Conservation (phyloP, 2,329 filamentous ascomycete genomes). For the Amauroascus niger region DNA sequence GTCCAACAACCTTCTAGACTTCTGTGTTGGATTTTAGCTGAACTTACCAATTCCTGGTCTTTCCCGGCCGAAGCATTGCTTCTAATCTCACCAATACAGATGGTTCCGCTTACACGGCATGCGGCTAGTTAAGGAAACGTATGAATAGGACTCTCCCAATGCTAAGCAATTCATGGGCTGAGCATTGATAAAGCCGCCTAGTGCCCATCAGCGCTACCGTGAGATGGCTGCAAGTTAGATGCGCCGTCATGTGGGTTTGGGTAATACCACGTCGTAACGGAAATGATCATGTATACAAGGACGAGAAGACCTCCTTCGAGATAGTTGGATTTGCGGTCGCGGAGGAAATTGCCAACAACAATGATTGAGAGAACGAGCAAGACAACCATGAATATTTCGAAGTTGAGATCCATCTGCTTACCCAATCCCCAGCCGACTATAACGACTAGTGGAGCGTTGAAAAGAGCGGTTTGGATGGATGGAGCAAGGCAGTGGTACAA, state of each 20-base stretch:
- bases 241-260: conserved; percentile 39
- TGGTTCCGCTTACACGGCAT: no score
- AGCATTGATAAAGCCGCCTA: background rate
- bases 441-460: conserved; percentile 76
- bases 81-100: no score
- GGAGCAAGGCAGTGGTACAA: conserved; percentile 77
- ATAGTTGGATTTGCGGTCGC: conserved; percentile 84
- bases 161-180: no score
- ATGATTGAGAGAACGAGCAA: conserved; percentile 75
- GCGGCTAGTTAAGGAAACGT: no score
- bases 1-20: no score
- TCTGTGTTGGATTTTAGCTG: no score
- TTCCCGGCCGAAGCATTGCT: no score
- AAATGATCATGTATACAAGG: conserved; percentile 53
- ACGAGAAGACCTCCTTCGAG: conserved; percentile 76
- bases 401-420: conserved; percentile 66
- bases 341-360: conserved; percentile 75
- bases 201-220: background rate
- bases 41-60: no score
- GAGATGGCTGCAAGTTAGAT: conserved; percentile 13
- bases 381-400: conserved; percentile 77
- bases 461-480: conserved; percentile 78
- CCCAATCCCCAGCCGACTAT: conserved; percentile 71
- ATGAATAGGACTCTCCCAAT: no score
- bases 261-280: conserved; percentile 53